Evolutionary conservation across 2,329 filamentous ascomycete species (phyloP), one percentile per base, ranked within the genome.

Genomic region (Beauveria varroae): DNA sequence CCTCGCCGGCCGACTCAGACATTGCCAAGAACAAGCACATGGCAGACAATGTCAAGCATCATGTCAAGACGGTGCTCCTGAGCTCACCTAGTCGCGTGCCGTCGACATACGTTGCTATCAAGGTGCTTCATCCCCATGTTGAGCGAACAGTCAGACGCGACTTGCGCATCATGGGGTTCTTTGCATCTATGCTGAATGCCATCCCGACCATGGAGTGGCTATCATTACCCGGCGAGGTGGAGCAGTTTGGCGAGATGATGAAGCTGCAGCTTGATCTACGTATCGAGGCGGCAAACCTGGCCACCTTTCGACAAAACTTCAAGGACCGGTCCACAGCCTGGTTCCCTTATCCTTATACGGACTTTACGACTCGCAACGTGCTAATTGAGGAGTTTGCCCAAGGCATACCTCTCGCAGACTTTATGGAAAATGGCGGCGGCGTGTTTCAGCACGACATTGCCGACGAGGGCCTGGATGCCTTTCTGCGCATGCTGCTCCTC

Each of bases 231-330:
- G 93, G 97, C 67, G 95, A 99, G 72, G 95, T 98, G 3, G 76
- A 81, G 16, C 92, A 98, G 69, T 99, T 99, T 70, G 93, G 93
- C 26, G 90, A 96, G 71, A 99, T 99, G 95, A 99, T 99, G 95
- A 88, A 88, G 68, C 79, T 98, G n/a, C 95, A 99, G 72, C 81
- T 99, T 3, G 95, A 99, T 74, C 81, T 99, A 41, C 88, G 95
- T 57, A 98, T 98, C 63, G 95, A 99, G 74, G 89, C 92, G 1
- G 89, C 93, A 43, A 99, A 99, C 68, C 79, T 99, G 3, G 86
- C 87, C 24, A 86, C 88, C 16, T 98, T 99, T 79, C 87, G 95
- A 57, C 87, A 88, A 68, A 91, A 97, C 71, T 99, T 99, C 79
- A 90, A 88, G 68, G 84, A 91, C 62, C 85, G 95, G 50, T 89